Percentiles rank a stretch among this genome's conserved stretches.
Evolutionary conservation across 1,139 yeast genomes (phyloP).

Genomic region (Geotrichum reessii): DNA sequence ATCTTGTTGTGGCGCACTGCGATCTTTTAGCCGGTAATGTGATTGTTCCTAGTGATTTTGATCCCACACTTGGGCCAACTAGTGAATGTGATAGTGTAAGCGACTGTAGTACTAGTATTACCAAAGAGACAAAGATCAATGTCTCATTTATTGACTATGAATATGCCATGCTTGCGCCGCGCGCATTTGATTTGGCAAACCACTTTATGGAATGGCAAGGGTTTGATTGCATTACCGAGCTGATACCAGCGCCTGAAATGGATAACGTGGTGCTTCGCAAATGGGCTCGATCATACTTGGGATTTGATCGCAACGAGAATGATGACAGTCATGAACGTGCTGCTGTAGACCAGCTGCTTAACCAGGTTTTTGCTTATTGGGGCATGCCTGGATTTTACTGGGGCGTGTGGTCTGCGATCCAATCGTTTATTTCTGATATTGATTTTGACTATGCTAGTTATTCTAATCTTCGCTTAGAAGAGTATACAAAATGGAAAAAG

Average conservation of each 20-base stretch:
- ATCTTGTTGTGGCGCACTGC: conserved; percentile 59
- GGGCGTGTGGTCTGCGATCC: conserved; percentile 84
- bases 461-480: conserved; percentile 54
- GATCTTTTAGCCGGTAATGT: conserved; percentile 71
- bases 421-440: conserved; percentile 61
- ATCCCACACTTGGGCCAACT: not conserved
- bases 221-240: conserved; percentile 58
- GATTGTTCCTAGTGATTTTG: conserved; percentile 47
- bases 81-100: too few relatives aligned
- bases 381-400: conserved; percentile 82
- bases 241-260: conserved; percentile 51
- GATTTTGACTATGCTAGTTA: conserved; percentile 68
- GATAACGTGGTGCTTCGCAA: conserved; percentile 44
- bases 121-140: conserved; percentile 22
- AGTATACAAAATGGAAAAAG: conserved; percentile 63
- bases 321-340: not conserved
- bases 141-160: conserved; percentile 74
- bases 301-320: conserved; percentile 20
- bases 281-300: conserved; percentile 43
- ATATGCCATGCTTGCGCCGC: conserved; percentile 72
- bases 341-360: conserved; percentile 41
- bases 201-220: conserved; percentile 89
- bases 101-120: too few relatives aligned
- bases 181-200: conserved; percentile 81
- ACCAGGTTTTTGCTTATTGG: conserved; percentile 56